Conservation (phyloP, 2,329 filamentous ascomycete genomes). For the Cladosporium austrohemisphaericum region DNA sequence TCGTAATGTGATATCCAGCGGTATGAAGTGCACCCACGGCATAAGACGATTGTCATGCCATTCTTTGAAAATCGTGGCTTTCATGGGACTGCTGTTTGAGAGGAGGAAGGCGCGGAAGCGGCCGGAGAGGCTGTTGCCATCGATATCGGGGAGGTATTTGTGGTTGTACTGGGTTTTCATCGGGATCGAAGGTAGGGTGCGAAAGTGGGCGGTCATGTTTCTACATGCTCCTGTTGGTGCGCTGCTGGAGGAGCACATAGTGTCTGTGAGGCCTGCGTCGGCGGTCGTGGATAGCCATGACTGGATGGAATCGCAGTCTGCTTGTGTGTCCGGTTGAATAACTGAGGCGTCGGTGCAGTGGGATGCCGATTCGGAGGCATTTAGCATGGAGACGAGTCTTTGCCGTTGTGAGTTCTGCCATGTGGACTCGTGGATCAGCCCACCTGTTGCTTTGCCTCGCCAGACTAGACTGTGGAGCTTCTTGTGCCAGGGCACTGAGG, state of each 20-base stretch:
- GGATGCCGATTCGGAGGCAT: slow-evolving; percentile 48
- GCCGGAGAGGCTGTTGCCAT: slow-evolving; percentile 54
- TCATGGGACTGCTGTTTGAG: slow-evolving; percentile 29
- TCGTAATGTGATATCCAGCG: slow-evolving; percentile 29
- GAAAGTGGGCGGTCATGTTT: slow-evolving; percentile 25
- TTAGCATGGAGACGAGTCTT: slow-evolving; percentile 67
- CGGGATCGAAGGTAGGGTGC: slow-evolving; percentile 28
- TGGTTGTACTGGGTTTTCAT: slow-evolving; percentile 43
- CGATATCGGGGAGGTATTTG: slow-evolving; percentile 71
- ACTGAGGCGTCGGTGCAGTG: neutral
- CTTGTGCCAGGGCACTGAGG: slow-evolving; percentile 35
- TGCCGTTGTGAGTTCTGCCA: slow-evolving; percentile 70
- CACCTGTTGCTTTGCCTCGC: slow-evolving; percentile 45
- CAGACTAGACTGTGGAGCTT: slow-evolving; percentile 40
- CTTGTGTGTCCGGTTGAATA: neutral
- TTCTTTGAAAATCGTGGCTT: slow-evolving; percentile 36
- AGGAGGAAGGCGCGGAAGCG: slow-evolving; percentile 32
- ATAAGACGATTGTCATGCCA: slow-evolving; percentile 37
- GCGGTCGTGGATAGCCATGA: neutral
- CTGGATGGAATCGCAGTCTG: too few species aligned
- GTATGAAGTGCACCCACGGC: slow-evolving; percentile 37
- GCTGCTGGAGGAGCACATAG: neutral
- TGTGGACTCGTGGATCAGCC: slow-evolving; percentile 45
- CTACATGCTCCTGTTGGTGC: neutral
- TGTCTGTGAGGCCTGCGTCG: slow-evolving; percentile 5